Percentiles rank a stretch among this genome's conserved stretches.
phyloP scores from a whole-genome alignment of 345 rosid species.

The Aegle marmelos region DNA sequence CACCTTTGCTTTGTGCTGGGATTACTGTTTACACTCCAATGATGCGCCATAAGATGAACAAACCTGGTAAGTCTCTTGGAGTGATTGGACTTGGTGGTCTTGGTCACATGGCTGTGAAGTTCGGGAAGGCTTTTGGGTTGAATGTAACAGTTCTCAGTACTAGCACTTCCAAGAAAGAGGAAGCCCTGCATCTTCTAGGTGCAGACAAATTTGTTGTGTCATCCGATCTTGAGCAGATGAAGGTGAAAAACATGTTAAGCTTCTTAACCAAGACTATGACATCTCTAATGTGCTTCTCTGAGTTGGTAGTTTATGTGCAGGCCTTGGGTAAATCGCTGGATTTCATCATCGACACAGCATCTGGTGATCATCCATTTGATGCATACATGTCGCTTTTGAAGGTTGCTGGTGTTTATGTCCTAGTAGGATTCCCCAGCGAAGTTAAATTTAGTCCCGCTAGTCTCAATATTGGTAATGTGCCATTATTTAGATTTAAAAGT shows the following conservation, averaged over 20 bases:
- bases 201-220: conserved; percentile 69
- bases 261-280: not conserved
- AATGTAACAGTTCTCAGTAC: conserved; percentile 82
- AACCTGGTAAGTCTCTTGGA: conserved; percentile 75
- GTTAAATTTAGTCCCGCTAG: conserved; percentile 75
- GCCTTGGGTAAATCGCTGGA: conserved; percentile 59
- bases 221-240: conserved; percentile 72
- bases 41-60: conserved; percentile 78
- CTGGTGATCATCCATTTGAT: conserved; percentile 87
- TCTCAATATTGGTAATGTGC: conserved; percentile 48
- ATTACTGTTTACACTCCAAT: conserved; percentile 83
- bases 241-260: conserved; percentile 36
- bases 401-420: conserved; percentile 55
- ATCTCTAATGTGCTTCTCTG: not conserved
- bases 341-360: conserved; percentile 80
- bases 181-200: conserved; percentile 65
- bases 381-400: conserved; percentile 75
- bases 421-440: conserved; percentile 84
- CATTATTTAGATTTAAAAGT: not conserved
- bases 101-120: conserved; percentile 95
- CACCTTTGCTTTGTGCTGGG: conserved; percentile 92
- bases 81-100: conserved; percentile 94
- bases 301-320: conserved; percentile 33
- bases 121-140: conserved; percentile 91
- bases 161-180: conserved; percentile 72